Percentiles rank a stretch among this genome's conserved stretches.
Evolutionary conservation across 2,329 filamentous ascomycete species (phyloP).

Genomic region (Aspergillus novofumigatus): DNA sequence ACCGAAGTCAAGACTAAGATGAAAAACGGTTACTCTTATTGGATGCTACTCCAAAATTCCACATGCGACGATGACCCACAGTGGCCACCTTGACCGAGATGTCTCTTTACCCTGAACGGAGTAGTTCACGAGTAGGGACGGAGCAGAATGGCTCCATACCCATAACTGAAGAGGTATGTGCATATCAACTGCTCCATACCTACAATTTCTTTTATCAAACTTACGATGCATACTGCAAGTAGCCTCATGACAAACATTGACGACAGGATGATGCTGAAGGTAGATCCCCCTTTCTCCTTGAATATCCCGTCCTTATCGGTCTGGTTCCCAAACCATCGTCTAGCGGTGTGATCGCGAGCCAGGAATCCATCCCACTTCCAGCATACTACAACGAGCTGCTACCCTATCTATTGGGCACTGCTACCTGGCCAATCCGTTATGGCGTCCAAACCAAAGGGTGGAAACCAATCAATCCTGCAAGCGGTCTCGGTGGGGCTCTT

Average conservation of each 20-base stretch:
- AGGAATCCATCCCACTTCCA: background rate
- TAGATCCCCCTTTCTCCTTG: background rate
- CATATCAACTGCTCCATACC: background rate
- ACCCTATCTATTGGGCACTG: background rate
- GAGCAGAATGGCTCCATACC: background rate
- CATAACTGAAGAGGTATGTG: background rate
- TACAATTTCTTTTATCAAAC: background rate
- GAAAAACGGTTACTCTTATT: constrained; percentile 10
- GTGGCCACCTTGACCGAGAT: background rate
- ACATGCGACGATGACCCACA: constrained; percentile 6
- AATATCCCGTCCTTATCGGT: background rate
- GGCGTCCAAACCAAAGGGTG: background rate
- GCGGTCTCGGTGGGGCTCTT: constrained; percentile 10
- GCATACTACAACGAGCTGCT: background rate
- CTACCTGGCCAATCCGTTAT: background rate
- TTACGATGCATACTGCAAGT: background rate
- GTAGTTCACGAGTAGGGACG: constrained; percentile 11
- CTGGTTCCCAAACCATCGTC: background rate
- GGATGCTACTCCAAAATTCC: constrained; percentile 5
- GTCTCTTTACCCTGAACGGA: constrained; percentile 10
- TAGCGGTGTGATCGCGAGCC: background rate
- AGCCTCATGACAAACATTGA: background rate
- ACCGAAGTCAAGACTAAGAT: background rate
- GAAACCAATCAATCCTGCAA: constrained; percentile 15
- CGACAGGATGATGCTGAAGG: background rate